Conservation (phyloP, 1,284 basidiomycete genomes). For the Wolfiporia cocos region DNA sequence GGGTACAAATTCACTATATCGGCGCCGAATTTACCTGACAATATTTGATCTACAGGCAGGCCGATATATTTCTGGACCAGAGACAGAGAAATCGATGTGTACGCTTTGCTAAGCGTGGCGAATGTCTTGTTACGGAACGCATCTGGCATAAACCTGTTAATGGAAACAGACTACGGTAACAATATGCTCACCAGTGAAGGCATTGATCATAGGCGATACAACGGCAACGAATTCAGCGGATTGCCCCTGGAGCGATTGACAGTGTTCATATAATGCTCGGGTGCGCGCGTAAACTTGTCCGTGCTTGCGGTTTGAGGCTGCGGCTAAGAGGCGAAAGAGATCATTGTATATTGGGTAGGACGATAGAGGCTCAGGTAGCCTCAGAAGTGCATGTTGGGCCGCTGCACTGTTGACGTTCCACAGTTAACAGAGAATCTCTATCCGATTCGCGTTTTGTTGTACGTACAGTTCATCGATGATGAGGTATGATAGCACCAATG, state of each 20-base stretch:
- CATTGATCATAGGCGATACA: slow-evolving; percentile 35
- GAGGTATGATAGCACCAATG: slow-evolving; percentile 56
- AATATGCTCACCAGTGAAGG: slow-evolving; percentile 44
- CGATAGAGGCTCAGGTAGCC: slow-evolving; percentile 43
- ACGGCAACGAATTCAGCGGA: slow-evolving; percentile 39
- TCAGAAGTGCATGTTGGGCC: slow-evolving; percentile 46
- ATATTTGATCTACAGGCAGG: slow-evolving; percentile 38
- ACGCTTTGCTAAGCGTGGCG: slow-evolving; percentile 50
- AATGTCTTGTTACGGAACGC: slow-evolving; percentile 51
- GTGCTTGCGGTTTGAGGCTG: slow-evolving; percentile 48
- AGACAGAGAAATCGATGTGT: slow-evolving; percentile 47
- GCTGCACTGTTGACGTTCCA: slow-evolving; percentile 38
- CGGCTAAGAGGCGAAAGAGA: slow-evolving; percentile 40
- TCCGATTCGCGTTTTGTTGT: neutral
- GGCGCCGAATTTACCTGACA: slow-evolving; percentile 33
- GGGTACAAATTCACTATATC: too few species aligned
- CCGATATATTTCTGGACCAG: slow-evolving; percentile 54
- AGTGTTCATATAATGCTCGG: slow-evolving; percentile 34
- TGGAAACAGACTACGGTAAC: neutral
- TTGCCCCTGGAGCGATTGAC: slow-evolving; percentile 35
- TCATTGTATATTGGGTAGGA: slow-evolving; percentile 37
- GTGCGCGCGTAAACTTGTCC: slow-evolving; percentile 45
- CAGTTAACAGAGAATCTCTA: neutral
- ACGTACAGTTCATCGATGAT: slow-evolving; percentile 54
- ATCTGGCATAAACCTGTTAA: too few species aligned